Percentiles rank a stretch among this genome's conserved stretches.
phyloP scores from a whole-genome alignment of 73 alveolate species.

The Stentor roeselii region DNA sequence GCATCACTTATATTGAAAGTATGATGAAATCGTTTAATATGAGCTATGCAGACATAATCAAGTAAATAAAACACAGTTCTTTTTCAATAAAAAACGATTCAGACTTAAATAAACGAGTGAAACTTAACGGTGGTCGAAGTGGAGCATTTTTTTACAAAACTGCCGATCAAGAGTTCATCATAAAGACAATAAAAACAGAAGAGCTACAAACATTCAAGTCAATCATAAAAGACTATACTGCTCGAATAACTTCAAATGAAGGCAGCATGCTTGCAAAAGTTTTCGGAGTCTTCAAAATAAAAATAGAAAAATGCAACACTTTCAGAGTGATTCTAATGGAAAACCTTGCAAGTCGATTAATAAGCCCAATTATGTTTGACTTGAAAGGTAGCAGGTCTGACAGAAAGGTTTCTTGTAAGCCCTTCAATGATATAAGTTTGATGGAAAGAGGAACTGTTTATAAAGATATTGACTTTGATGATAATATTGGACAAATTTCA shows the following conservation, averaged over 20 bases:
- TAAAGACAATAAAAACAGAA: background rate
- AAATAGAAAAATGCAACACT: background rate
- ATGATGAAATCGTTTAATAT: background rate
- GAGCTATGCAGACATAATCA: background rate
- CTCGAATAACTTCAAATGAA: background rate
- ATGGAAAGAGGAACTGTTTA: background rate
- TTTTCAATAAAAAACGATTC: background rate
- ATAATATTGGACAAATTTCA: background rate
- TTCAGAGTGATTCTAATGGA: background rate
- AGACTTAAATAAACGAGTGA: background rate
- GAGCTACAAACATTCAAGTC: background rate
- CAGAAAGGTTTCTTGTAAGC: background rate
- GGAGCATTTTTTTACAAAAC: background rate
- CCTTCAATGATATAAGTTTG: background rate
- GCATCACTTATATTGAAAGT: background rate
- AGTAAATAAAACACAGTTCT: background rate
- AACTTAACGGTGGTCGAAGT: background rate
- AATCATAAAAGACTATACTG: background rate
- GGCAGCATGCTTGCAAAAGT: background rate
- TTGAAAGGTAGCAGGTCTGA: background rate
- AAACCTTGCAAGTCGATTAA: background rate
- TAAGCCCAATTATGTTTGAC: background rate
- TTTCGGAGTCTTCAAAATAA: background rate
- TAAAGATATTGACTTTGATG: background rate
- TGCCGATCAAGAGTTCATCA: background rate